Evolutionary conservation across 1,284 basidiomycete genomes (phyloP), one percentile per base, ranked within the genome.

Genomic region (Moniliophthora roreri): DNA sequence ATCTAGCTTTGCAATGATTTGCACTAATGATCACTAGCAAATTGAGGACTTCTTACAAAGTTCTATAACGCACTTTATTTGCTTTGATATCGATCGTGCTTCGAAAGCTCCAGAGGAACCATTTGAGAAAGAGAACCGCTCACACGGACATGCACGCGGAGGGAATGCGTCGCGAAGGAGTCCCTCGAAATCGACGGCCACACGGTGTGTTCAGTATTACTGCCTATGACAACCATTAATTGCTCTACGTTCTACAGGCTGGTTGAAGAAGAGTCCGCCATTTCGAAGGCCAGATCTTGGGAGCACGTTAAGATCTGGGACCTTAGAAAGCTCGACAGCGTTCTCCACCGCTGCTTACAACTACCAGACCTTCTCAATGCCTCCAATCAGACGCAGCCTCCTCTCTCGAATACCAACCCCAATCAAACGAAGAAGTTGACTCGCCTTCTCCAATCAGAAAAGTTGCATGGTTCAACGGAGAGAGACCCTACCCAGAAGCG

Each of bases 401-500:
- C 24, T 24, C 34, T 39, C n/a, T 18, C 28, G 32, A 38, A 50
- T 11, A 10, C 49, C 60, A 28, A 52, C 55, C 23, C 32, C 34
- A 45, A 51, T 51, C 20, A 39, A 45, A 21, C 38, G 65, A 47
- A 64, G 67, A 56, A 58, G 65, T 73, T 91, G 47, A 76, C 82
- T 50, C 76, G 76, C 45, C 81, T 99, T 37, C 81, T 99, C 41
- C 86, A 92, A 59, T 87, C 91, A 26, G 97, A 99, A 68, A 87
- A 87, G 59, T 72, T 94, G 37, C 85, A 94, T 61, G 97, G 97
- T 42, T 89, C 88, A 1, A 87, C 84, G 3, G 97, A 99, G 73
- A 88, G 95, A 37, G 97, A 99, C 70, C 87, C 93, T 1, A 86
- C 82, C 10, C 91, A 95, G 50, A 90, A 85, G 53, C 84, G 95